Base-by-base conservation (phyloP, 345 rosid genomes). In the Diplotaxis tenuifolia region DNA sequence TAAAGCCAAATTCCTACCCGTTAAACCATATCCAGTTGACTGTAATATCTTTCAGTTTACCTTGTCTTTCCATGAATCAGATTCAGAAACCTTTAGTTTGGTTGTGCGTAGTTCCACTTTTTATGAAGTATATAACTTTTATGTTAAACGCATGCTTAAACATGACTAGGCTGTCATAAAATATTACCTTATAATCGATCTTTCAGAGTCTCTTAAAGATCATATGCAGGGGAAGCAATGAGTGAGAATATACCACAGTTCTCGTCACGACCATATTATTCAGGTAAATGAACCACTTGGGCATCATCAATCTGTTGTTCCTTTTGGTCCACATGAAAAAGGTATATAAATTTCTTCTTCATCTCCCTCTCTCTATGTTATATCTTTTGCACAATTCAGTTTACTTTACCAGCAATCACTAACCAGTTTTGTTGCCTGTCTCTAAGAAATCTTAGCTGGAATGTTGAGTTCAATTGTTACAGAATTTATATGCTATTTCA, bases 1-100 rank as follows among this genome's bases (percentile, higher is more conserved):
- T 49, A 80, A 42, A 65, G 75, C 96, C 91, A 80, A 93, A 87
- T 85, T 88, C 81, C 75, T 70, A 81, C 78, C 90, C 71, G 62
- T 81, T 71, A 86, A 85, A 84, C 97, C 89, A 76, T 65, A 76
- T 82, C 76, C 78, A 77, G 78, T 80, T 75, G 56, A 76, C 83
- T 84, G 25, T 75, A 75, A 81, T 86, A 20, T 55, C 64, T 57
- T 78, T 76, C 21, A 68, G 64, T 64, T 70, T 56, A 58, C 57
- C 68, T 54, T 50, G 21, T 70, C 67, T 65, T 71, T 32, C 76
- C 71, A 55, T 9, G 11, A 25, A 71, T 66, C 72, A 63, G 54
- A 58, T 49, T 67, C 72, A 40, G 52, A 59, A 29, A 66, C 72
- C 80, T 52, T 23, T 71, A 77, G 77, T 53, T 77, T 72, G 68